phyloP scores from a whole-genome alignment of 768 basidiomycete species.

The Podaxis sp. region DNA sequence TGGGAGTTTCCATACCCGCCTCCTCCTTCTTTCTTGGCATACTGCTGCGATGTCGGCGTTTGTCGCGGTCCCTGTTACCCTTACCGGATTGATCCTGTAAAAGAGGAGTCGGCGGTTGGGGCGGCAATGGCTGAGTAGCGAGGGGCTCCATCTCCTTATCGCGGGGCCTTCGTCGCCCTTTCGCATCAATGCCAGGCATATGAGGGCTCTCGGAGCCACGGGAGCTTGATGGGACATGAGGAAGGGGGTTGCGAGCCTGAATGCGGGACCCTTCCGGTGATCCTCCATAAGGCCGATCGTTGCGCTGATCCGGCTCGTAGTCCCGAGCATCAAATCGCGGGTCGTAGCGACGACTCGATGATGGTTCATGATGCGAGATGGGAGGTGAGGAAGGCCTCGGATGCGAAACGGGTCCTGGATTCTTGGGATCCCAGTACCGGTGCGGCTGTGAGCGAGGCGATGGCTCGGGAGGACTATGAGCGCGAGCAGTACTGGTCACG shows the following conservation, averaged over 20 bases:
- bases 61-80: conserved; percentile 5
- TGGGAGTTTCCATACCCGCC: conserved; percentile 44
- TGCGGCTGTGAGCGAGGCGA: conserved; percentile 57
- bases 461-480: conserved; percentile 54
- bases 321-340: conserved; percentile 55
- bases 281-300: conserved; percentile 33
- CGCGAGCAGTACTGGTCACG: conserved; percentile 26
- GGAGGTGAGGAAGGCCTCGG: conserved; percentile 26
- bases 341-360: conserved; percentile 57
- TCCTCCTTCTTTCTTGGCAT: conserved; percentile 41
- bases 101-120: conserved; percentile 9
- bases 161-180: conserved; percentile 44
- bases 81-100: conserved; percentile 11
- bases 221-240: conserved; percentile 30
- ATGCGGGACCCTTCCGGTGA: conserved; percentile 46
- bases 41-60: conserved; percentile 16
- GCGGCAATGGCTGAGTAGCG: conserved; percentile 8
- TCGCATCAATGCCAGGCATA: conserved; percentile 39
- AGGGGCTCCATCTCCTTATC: conserved; percentile 21
- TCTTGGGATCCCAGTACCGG: conserved; percentile 62
- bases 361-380: conserved; percentile 30
- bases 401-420: conserved; percentile 35
- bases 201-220: conserved; percentile 65
- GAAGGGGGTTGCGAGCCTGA: conserved; percentile 29
- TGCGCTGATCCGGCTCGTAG: conserved; percentile 38